Evolutionary conservation across 2,329 filamentous ascomycete species (phyloP), one percentile per base, ranked within the genome.

Genomic region (Aspergillus sp.): DNA sequence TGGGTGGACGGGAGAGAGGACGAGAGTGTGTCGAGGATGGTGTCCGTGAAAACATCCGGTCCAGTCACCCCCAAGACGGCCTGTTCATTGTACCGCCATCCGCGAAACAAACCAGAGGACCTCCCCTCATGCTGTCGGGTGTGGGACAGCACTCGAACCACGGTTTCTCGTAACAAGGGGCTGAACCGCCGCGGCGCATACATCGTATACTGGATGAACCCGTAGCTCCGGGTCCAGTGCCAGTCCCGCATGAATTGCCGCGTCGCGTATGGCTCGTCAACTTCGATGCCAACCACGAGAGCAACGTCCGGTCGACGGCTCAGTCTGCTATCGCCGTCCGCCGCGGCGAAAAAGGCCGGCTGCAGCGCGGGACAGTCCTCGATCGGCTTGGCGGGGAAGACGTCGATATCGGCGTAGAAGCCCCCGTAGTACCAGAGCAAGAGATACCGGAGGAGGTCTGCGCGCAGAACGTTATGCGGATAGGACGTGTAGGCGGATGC

Each of bases 401-500:
- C 55, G 34, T 72, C 69, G 19, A 65, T 62, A 29, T 72, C 70
- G 9, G 68, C 64, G 36, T 71, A 72, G 53, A 66, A 70, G 25
- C 70, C 70, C 11, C 69, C 70, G 21, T 65, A 62, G 49, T 70
- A 70, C 66, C 69, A 72, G 4, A 72, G 52, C 2, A 72, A 52
- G 3, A 72, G 57, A 41, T 71, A 72, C 14, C 69, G 68, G 11
- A 75, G 56, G 58, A 75, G 19, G 69, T 86, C 40, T 76, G 84
- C 38, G 77, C 82, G 4, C 67, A 77, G 54, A 67, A 81, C 56
- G 71, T 78, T 13, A 74, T 87, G 58, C 0, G 68, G 68, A 25
- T 69, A 71, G 31, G 65, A 64, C 25, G 63, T 54, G 54, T 69
- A 71, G 3, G 64, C 25, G 1, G 40, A 52, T n/a, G 56, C 54